Evolutionary conservation across 345 rosid genomes (phyloP).

Genomic region (Eucalyptus pauciflora): DNA sequence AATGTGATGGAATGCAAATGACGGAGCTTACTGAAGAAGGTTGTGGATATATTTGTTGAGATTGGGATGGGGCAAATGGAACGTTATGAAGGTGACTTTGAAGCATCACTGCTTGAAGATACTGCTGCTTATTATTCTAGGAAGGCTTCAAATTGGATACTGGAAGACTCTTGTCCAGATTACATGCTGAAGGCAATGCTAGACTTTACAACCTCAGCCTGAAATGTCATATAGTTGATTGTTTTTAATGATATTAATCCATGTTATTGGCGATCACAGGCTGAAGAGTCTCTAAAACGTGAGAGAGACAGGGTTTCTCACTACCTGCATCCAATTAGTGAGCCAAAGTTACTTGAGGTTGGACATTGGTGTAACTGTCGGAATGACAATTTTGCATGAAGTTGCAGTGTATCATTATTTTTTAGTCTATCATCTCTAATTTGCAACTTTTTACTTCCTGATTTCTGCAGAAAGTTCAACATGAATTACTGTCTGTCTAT

Average conservation of each 20-base stretch:
- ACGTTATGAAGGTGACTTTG: too few relatives aligned
- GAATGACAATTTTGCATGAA: not conserved
- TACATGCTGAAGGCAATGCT: conserved; percentile 70
- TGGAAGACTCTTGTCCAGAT: conserved; percentile 2
- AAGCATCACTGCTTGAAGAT: too few relatives aligned
- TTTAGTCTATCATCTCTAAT: not conserved
- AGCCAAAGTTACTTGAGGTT: conserved; percentile 88
- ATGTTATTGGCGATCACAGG: conserved; percentile 24
- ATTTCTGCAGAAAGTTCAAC: not conserved
- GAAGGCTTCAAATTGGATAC: too few relatives aligned
- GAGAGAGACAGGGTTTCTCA: conserved; percentile 86
- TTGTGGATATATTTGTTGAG: too few relatives aligned
- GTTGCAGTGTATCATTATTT: not conserved
- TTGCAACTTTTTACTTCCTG: not conserved
- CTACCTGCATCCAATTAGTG: conserved; percentile 76
- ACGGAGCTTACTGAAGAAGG: too few relatives aligned
- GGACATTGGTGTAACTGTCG: not conserved
- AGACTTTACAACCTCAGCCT: not conserved
- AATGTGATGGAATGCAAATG: conserved; percentile 40
- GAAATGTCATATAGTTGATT: not conserved
- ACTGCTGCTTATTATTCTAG: too few relatives aligned
- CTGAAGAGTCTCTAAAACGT: conserved; percentile 85
- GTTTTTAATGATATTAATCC: not conserved
- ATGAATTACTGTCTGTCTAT: too few relatives aligned
- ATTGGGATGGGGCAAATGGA: too few relatives aligned